Conservation (phyloP, 306 rosid genomes). For the Sindora glabra region DNA sequence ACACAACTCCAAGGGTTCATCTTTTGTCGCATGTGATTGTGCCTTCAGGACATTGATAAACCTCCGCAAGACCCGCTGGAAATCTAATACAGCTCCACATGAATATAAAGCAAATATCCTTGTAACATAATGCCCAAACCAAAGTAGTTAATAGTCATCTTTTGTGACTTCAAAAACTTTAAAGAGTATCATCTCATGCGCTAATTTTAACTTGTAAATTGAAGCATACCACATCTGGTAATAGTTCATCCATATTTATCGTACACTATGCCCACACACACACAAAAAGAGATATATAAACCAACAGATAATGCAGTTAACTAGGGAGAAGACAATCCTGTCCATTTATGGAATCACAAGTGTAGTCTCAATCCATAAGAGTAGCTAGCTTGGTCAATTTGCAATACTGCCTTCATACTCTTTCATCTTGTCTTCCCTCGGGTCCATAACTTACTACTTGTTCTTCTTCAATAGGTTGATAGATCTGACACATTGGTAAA, state of each 20-base stretch:
- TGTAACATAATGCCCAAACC: too few species aligned
- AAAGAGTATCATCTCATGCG: not conserved
- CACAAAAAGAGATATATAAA: not conserved
- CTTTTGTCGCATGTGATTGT: constrained; percentile 50
- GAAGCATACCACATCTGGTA: not conserved
- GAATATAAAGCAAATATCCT: too few species aligned
- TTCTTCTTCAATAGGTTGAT: constrained; percentile 46
- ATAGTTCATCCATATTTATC: not conserved
- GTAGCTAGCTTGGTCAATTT: constrained; percentile 47
- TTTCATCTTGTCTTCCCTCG: constrained; percentile 61
- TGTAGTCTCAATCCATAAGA: not conserved
- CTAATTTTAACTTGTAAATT: not conserved
- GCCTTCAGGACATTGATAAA: constrained; percentile 43
- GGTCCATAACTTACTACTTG: constrained; percentile 45
- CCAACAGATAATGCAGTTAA: not conserved
- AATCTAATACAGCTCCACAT: constrained; percentile 2
- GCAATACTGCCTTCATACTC: constrained; percentile 69
- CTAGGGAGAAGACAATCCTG: not conserved
- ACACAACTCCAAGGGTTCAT: constrained; percentile 70
- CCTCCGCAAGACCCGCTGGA: constrained; percentile 64
- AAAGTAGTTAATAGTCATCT: not conserved
- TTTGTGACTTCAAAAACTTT: not conserved
- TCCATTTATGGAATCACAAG: not conserved
- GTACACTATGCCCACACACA: not conserved
- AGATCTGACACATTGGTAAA: constrained; percentile 43